Evolutionary conservation across 2,329 filamentous ascomycete genomes (phyloP).

Genomic region (Ceratocystis papillata): DNA sequence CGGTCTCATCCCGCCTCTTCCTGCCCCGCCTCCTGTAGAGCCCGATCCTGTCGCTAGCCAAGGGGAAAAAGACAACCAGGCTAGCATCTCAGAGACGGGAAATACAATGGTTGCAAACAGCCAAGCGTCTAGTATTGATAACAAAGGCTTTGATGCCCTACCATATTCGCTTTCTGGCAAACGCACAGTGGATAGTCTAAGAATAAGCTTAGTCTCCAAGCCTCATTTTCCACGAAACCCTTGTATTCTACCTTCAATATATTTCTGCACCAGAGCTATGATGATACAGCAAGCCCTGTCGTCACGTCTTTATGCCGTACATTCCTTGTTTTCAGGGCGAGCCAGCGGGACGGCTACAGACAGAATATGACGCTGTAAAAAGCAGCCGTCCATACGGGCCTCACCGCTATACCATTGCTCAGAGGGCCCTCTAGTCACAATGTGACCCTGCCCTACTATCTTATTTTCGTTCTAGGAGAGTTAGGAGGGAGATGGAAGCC

Average conservation of each 20-base stretch:
- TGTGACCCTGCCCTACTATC: neutral
- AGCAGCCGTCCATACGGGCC: neutral
- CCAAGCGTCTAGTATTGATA: neutral
- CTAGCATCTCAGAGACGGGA: neutral
- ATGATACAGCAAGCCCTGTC: neutral
- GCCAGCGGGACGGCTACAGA: neutral
- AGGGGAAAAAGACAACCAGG: neutral
- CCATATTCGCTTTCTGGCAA: neutral
- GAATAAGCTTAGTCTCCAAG: neutral
- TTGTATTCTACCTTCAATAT: too few species aligned
- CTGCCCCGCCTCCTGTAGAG: too few species aligned
- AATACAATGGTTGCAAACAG: neutral
- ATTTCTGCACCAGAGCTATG: too few species aligned
- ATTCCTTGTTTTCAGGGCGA: neutral
- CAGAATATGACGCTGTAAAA: neutral
- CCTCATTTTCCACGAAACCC: too few species aligned
- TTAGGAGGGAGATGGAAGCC: neutral
- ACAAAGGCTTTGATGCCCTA: neutral
- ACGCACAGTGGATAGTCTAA: neutral
- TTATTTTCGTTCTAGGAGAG: neutral
- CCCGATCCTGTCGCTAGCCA: too few species aligned
- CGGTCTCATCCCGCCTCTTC: too few species aligned
- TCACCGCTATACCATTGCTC: neutral
- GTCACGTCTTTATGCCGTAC: neutral
- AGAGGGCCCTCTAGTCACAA: neutral